Evolutionary conservation across 768 basidiomycete genomes (phyloP), one percentile per base, ranked within the genome.

Genomic region (Hydnomerulius pinastri): DNA sequence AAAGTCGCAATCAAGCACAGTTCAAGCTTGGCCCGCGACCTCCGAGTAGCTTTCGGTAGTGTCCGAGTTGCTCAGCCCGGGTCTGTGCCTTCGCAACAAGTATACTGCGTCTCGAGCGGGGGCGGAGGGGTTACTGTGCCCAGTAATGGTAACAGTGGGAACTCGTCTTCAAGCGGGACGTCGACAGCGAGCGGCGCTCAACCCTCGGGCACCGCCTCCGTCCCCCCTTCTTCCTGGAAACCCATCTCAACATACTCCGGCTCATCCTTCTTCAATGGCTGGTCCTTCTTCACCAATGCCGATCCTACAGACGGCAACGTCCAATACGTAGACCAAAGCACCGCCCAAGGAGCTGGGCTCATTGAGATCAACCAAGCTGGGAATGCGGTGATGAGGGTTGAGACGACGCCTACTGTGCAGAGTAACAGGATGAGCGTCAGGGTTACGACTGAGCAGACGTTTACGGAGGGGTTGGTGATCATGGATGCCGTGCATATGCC

Each of bases 401-500:
- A 96, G 63, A 94, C 90, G 6, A 95, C 92, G 4, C 76, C 82
- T 9, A 77, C 70, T 15, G 86, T 94, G 27, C 60, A 77, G n/a
- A 79, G 66, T 33, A 86, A 78, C 46, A 81, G 94, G 52, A 77
- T 82, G 67, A 86, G 87, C 56, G 78, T 96, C 32, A 85, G 94
- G 55, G 87, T 98, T 57, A 83, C 82, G 41, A 83, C 86, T 0
- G 64, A 82, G 24, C 66, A 72, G 44, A 68, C 72, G 3, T 87
- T 81, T 61, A 87, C 79, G 28, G 81, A 82, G 7, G 85, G 79
- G 30, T 74, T 97, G 29, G 75, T 93, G 54, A 74, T 94, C 39
- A 77, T 94, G 77, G 92, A 95, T 68, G 80, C 90, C 21, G 76
- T 83, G 21, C 92, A 96, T 65, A 92, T 94, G 86, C 92, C 92